Conservation (phyloP, 2,329 filamentous ascomycete species). For the Verticillium tricorpus region DNA sequence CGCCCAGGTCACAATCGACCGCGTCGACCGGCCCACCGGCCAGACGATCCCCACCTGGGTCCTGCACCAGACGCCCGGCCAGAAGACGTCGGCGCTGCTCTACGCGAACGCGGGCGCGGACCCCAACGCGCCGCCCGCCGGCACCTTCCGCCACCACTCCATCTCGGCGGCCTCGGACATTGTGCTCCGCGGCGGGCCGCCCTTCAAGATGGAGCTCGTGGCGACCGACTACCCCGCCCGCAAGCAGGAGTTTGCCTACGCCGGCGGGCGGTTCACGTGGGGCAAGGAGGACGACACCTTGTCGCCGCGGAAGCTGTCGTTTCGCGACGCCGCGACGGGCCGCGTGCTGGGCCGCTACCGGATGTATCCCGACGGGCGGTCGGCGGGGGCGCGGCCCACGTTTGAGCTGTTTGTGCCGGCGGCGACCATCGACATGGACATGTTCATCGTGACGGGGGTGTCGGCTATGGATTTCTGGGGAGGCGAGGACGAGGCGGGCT, state of each 20-base stretch:
- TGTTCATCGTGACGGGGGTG: constrained; percentile 7
- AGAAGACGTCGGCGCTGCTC: constrained; percentile 2
- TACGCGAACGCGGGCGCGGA: constrained; percentile 1
- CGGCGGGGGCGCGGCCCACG: constrained; percentile 1
- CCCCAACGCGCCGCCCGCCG: not conserved
- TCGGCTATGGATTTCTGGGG: constrained; percentile 4
- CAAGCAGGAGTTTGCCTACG: constrained; percentile 5
- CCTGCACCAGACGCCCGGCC: constrained; percentile 5
- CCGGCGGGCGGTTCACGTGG: constrained; percentile 4
- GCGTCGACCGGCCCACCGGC: constrained; percentile 4
- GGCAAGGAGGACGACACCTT: not conserved
- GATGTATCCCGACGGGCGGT: constrained; percentile 3
- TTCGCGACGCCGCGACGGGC: constrained; percentile 3
- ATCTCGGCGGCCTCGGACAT: constrained; percentile 7
- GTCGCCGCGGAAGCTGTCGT: constrained; percentile 1
- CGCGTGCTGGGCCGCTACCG: constrained; percentile 3
- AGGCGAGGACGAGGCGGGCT: constrained; percentile 3
- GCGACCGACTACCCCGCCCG: not conserved
- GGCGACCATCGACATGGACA: constrained; percentile 9
- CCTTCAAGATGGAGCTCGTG: constrained; percentile 7
- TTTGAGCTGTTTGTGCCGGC: constrained; percentile 9
- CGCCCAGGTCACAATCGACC: constrained; percentile 8
- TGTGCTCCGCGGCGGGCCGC: constrained; percentile 4
- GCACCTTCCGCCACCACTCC: constrained; percentile 2
- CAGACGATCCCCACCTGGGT: constrained; percentile 4